These are phyloP conservation scores for Rubia occidens DNA, from an alignment of 305 asterid species.

Conservation along the genomic window DNA sequence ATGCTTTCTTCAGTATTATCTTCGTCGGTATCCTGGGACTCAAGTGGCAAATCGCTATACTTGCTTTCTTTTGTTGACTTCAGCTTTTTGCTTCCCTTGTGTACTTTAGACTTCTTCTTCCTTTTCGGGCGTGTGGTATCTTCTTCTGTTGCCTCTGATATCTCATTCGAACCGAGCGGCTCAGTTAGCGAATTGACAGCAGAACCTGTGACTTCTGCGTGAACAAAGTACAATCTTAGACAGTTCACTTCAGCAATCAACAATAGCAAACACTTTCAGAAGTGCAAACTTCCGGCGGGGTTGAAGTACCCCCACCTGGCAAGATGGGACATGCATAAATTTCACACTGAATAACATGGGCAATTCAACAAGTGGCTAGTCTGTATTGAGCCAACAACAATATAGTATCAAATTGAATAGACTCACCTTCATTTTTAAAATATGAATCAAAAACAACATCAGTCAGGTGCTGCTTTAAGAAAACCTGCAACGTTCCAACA, in stretches of 20 bases:
- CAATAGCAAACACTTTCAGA: neutral
- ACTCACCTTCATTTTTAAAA: slow-evolving; percentile 40
- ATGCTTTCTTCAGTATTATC: slow-evolving; percentile 24
- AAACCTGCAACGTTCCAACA: slow-evolving; percentile 48
- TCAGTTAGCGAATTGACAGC: slow-evolving; percentile 18
- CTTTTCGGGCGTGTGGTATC: slow-evolving; percentile 30
- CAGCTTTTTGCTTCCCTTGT: slow-evolving; percentile 37
- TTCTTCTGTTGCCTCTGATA: slow-evolving; percentile 22
- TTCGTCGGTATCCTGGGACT: slow-evolving; percentile 23
- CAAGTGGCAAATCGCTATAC: slow-evolving; percentile 22
- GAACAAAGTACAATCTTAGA: slow-evolving; percentile 19
- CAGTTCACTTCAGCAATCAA: slow-evolving; percentile 28
- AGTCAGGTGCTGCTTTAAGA: slow-evolving; percentile 73
- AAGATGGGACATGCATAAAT: neutral
- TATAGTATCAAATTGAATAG: neutral
- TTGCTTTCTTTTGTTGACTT: slow-evolving; percentile 38
- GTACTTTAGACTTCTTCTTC: slow-evolving; percentile 33
- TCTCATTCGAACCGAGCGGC: slow-evolving; percentile 22
- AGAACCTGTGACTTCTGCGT: slow-evolving; percentile 24
- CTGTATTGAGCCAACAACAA: neutral
- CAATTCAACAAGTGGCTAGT: neutral
- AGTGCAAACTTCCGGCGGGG: neutral
- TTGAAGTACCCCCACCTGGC: no score
- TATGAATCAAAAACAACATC: slow-evolving; percentile 68
- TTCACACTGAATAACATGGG: neutral